Percentiles rank a stretch among this genome's conserved stretches.
Evolutionary conservation across 2,329 filamentous ascomycete genomes (phyloP).

Genomic region (Spiromastix sp.): DNA sequence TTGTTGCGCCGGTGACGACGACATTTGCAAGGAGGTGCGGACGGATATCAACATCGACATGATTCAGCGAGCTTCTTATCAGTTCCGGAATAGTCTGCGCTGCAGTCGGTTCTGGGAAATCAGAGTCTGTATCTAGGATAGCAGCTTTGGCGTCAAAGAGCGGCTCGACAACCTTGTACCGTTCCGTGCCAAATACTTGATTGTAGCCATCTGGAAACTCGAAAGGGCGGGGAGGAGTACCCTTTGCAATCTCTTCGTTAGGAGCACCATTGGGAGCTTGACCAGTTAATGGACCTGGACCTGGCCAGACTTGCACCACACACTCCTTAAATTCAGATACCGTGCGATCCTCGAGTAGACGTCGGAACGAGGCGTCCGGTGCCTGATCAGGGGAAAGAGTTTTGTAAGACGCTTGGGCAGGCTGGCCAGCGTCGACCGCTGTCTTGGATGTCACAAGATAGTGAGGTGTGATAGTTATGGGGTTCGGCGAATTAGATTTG

Average conservation of each 20-base stretch:
- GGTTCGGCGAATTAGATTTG: constrained; percentile 53
- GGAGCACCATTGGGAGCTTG: constrained; percentile 42
- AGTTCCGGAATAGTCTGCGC: constrained; percentile 75
- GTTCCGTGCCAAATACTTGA: constrained; percentile 82
- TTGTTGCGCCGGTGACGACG: constrained; percentile 82
- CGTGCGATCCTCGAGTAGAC: constrained; percentile 82
- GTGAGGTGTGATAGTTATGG: constrained; percentile 68
- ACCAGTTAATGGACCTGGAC: constrained; percentile 55
- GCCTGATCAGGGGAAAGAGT: constrained; percentile 52
- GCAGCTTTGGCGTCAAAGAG: constrained; percentile 82
- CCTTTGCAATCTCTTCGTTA: constrained; percentile 67
- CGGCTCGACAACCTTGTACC: constrained; percentile 76
- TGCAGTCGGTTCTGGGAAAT: constrained; percentile 47
- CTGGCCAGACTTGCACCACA: constrained; percentile 86
- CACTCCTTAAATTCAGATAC: constrained; percentile 96
- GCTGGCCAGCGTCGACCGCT: constrained; percentile 73
- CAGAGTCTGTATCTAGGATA: constrained; percentile 39
- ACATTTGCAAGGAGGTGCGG: constrained; percentile 78
- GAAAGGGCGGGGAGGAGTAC: constrained; percentile 72
- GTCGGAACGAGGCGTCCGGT: constrained; percentile 61
- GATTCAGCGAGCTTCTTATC: constrained; percentile 64
- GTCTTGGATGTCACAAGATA: constrained; percentile 83
- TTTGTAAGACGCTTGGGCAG: constrained; percentile 65
- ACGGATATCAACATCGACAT: constrained; percentile 81
- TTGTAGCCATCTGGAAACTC: constrained; percentile 97